Evolutionary conservation across 345 rosid genomes (phyloP), one percentile per base, ranked within the genome.

Genomic region (Eucalyptus pumila): DNA sequence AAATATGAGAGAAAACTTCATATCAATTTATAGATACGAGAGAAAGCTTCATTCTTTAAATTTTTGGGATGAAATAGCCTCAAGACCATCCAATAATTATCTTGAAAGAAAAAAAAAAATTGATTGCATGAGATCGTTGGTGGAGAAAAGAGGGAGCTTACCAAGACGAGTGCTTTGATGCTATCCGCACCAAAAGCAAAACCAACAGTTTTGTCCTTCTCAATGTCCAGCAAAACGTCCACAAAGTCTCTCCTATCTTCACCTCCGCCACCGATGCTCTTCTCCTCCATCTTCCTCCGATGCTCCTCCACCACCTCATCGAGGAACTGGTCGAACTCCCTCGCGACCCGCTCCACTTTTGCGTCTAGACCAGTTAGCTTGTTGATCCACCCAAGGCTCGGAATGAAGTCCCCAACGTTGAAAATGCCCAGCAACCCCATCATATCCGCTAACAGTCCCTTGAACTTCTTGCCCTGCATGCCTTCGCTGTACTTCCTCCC

Each of bases 361-460:
- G 51, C 65, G n/a, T 92, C 51, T 62, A 92, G 37, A 4, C 92
- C 92, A 60, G 76, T 93, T 5, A 92, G 26, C 89, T 72, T 30
- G 83, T 90, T 92, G 13, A 93, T 44, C 96, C 96, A 94, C 23
- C 89, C 91, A 47, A 95, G 93, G 91, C 94, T 93, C 40, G 96
- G 97, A 58, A 96, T 88, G 86, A 83, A 95, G 51, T 92, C 95
- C 30, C 96, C 96, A 1, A 93, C 72, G 56, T 87, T 85, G 44
- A 93, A 85, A 88, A 14, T 67, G 5, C 96, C 96, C 45, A 95
- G 37, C 23, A 94, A 62, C 45, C 80, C 89, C 60, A 27, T 26
- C 24, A 95, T 42, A 87, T 90, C 91, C 3, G 49, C 49, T 88
- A 94, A 4, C 14, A 93, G 44, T 72, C 50, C 86, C 90, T 88